A percentile compares a stretch with the other conserved stretches of the same genome.
These are phyloP conservation scores for Silene coronaria DNA, from an alignment of 179 eudicot species.

Conservation along the genomic window DNA sequence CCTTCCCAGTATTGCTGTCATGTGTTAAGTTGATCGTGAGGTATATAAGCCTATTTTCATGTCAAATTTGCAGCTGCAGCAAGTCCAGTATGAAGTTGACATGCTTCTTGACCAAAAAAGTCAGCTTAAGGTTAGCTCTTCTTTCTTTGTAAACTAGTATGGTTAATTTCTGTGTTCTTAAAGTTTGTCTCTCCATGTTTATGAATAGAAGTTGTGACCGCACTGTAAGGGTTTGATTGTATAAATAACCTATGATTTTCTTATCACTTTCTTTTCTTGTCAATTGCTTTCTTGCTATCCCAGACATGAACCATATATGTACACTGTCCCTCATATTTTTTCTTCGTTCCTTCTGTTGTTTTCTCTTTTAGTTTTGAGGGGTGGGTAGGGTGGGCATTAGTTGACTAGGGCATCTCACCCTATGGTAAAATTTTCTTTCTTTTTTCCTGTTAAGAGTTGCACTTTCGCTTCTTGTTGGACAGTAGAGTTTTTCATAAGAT, in stretches of 20 bases:
- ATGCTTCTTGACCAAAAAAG: slow-evolving; percentile 45
- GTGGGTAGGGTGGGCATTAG: not conserved
- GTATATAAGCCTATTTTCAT: slow-evolving; percentile 2
- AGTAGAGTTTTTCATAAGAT: not conserved
- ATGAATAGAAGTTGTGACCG: not conserved
- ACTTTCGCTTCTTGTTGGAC: not conserved
- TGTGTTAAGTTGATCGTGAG: not conserved
- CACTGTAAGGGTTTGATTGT: not conserved
- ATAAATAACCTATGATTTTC: not conserved
- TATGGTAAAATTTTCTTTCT: too few species aligned
- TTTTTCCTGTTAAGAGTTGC: not conserved
- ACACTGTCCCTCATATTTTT: not conserved
- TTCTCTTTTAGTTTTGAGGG: not conserved
- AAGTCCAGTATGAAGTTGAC: slow-evolving; percentile 49
- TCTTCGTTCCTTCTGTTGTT: not conserved
- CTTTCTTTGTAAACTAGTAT: not conserved
- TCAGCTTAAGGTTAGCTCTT: slow-evolving; percentile 54
- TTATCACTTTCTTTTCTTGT: not conserved
- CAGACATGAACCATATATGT: slow-evolving; percentile 1
- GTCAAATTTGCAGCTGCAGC: slow-evolving; percentile 50
- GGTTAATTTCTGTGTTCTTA: not conserved
- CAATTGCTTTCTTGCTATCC: not conserved
- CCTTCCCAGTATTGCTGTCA: not conserved
- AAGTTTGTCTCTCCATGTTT: not conserved
- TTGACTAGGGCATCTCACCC: not conserved